phyloP scores from a whole-genome alignment of 768 basidiomycete species.

The Lentinus tigrinus region DNA sequence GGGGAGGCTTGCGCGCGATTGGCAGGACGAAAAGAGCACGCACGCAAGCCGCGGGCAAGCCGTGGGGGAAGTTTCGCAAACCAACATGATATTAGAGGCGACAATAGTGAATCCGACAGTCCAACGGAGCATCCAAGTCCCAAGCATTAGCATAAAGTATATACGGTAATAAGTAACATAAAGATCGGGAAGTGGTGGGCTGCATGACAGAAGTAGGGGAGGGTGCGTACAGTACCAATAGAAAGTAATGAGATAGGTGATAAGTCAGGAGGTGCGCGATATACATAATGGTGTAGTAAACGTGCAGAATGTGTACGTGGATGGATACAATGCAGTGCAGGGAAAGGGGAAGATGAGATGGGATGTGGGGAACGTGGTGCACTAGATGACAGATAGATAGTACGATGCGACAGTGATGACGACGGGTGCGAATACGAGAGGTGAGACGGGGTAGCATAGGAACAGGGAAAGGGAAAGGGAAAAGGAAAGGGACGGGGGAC shows the following conservation, averaged over 20 bases:
- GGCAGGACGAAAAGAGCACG: too few relatives aligned
- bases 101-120: not conserved
- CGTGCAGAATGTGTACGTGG: slow-evolving; percentile 2
- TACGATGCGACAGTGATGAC: slow-evolving; percentile 9
- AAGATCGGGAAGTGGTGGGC: slow-evolving; percentile 1
- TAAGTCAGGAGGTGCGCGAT: slow-evolving; percentile 13
- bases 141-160: slow-evolving; percentile 7
- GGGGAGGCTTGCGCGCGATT: too few relatives aligned
- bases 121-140: not conserved
- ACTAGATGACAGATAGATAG: slow-evolving; percentile 10
- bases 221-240: slow-evolving; percentile 5
- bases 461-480: too few relatives aligned
- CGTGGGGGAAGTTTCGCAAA: not conserved
- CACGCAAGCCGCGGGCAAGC: too few relatives aligned
- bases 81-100: not conserved
- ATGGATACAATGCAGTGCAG: slow-evolving; percentile 1
- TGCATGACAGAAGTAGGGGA: not conserved
- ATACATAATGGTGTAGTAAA: slow-evolving; percentile 18
- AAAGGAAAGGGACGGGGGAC: not conserved
- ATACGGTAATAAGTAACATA: slow-evolving; percentile 8
- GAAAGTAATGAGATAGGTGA: slow-evolving; percentile 16
- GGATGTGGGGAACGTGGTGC: not conserved
- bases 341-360: not conserved
- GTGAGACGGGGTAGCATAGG: not conserved
- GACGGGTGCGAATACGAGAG: slow-evolving; percentile 4